Conservation (phyloP, 73 alveolate species). For the Paramecium pentaurelia region DNA sequence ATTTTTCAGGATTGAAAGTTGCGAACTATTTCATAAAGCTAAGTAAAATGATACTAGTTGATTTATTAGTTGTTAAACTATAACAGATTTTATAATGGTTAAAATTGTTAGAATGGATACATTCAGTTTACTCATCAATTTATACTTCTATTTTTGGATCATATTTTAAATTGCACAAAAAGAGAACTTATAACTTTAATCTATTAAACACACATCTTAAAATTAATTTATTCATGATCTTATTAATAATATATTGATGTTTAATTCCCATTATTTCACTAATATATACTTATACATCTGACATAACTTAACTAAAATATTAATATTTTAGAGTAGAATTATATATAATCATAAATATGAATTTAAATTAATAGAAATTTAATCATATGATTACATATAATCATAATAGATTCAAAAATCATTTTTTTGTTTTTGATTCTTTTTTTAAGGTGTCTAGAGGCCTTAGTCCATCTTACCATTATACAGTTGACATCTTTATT, state of each 20-base stretch:
- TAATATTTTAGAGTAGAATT: too few relatives aligned
- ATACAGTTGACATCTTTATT: slow-evolving; percentile 16
- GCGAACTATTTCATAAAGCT: background rate
- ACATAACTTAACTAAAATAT: too few relatives aligned
- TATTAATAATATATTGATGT: too few relatives aligned
- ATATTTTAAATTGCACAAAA: background rate
- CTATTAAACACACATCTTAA: too few relatives aligned
- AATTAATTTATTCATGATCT: too few relatives aligned
- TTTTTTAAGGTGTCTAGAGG: background rate
- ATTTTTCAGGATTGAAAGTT: background rate
- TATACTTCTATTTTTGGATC: background rate
- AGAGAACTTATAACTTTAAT: background rate
- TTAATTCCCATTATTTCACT: too few relatives aligned
- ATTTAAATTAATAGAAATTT: background rate
- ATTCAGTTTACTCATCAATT: background rate
- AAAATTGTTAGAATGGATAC: background rate
- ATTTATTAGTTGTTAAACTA: background rate
- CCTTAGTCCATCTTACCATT: slow-evolving; percentile 12
- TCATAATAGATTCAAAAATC: background rate
- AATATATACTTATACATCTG: too few relatives aligned
- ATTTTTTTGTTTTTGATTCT: background rate
- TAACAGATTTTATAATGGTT: background rate
- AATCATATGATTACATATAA: background rate
- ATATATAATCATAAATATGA: too few relatives aligned
- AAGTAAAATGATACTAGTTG: background rate